phyloP scores from a whole-genome alignment of 441 rosid species.

The Gossypium davidsonii region DNA sequence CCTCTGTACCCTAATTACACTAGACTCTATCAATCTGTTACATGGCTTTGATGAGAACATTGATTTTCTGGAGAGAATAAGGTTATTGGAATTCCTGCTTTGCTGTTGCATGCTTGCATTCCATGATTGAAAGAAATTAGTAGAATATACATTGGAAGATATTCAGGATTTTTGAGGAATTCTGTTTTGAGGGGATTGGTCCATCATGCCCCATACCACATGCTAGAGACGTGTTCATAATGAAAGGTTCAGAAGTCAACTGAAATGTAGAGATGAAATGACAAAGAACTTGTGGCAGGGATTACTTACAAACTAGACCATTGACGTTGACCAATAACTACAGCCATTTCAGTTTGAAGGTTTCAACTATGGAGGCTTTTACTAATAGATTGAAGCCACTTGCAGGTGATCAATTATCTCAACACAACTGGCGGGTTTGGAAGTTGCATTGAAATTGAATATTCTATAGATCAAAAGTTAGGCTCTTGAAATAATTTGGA shows the following conservation, averaged over 20 bases:
- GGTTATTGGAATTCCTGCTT: neutral
- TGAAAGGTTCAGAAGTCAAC: neutral
- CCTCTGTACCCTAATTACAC: neutral
- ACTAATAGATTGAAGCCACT: neutral
- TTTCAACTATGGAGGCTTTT: conserved; percentile 9
- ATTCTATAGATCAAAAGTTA: neutral
- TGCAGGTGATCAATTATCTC: neutral
- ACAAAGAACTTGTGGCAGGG: neutral
- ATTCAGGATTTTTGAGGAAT: neutral
- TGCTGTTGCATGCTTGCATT: neutral
- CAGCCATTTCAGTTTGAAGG: conserved; percentile 1
- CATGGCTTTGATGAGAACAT: neutral
- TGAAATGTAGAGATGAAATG: neutral
- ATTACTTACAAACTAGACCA: neutral
- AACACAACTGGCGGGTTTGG: neutral
- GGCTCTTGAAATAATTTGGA: neutral
- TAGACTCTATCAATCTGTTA: neutral
- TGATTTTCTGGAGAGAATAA: neutral
- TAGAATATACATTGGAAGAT: neutral
- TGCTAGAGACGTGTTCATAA: neutral
- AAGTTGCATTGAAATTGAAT: neutral
- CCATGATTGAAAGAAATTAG: neutral
- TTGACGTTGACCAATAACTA: neutral
- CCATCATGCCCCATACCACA: neutral
- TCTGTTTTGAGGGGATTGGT: neutral